Conservation (phyloP, 2,329 filamentous ascomycete genomes). For the Aspergillus fijiensis region DNA sequence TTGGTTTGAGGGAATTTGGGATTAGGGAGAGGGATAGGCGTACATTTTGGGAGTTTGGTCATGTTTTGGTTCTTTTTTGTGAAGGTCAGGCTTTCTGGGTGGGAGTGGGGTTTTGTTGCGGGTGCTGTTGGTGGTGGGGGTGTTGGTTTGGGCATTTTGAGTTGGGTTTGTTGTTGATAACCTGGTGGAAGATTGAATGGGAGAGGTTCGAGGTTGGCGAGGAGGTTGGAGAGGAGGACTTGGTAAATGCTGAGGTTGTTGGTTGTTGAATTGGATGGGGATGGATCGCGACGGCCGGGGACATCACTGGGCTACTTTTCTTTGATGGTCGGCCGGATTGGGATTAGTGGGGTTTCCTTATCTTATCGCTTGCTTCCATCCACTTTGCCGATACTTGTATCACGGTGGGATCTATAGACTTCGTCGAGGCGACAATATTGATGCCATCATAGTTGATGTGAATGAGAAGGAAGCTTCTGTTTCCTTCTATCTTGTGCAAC, state of each 20-base stretch:
- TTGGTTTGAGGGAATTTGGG: background rate
- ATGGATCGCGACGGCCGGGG: background rate
- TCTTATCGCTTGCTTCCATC: no score
- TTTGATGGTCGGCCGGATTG: no score
- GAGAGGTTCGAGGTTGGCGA: background rate
- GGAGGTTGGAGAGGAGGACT: background rate
- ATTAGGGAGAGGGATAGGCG: background rate
- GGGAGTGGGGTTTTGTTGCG: conserved; percentile 6
- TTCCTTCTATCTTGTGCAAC: no score
- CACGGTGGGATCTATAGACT: no score
- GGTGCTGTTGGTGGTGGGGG: background rate
- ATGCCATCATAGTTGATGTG: no score
- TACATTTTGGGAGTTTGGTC: conserved; percentile 39
- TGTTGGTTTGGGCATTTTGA: background rate
- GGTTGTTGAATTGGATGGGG: no score
- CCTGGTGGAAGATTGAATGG: background rate
- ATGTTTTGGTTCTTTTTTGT: conserved; percentile 41
- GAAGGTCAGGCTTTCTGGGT: conserved; percentile 27
- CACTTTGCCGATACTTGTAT: no score
- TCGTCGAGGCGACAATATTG: no score
- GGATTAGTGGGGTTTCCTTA: no score
- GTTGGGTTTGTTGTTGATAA: background rate
- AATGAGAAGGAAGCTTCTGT: no score
- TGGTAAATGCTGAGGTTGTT: no score
- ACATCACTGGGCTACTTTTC: background rate